Conservation (phyloP, 2,329 filamentous ascomycete genomes). For the Diaporthe humulicola region DNA sequence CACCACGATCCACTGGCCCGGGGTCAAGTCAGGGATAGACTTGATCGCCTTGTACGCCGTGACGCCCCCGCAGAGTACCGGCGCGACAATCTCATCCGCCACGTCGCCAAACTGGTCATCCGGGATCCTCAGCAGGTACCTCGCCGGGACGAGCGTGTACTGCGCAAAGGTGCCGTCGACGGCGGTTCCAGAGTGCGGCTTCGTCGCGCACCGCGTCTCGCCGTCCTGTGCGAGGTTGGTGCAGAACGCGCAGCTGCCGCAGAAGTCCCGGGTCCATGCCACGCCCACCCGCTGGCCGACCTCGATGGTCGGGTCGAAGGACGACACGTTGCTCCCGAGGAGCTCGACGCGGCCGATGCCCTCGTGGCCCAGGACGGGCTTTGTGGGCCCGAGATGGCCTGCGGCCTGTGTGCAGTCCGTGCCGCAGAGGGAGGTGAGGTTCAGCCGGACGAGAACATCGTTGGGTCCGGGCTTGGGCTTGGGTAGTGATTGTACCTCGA, state of each 20-base stretch:
- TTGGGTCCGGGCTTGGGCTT: constrained; percentile 47
- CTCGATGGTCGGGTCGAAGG: constrained; percentile 43
- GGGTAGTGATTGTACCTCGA: constrained; percentile 44
- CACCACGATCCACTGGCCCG: constrained; percentile 54
- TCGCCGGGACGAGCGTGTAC: constrained; percentile 51
- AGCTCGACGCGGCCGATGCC: constrained; percentile 56
- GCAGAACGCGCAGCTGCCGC: constrained; percentile 50
- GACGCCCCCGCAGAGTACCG: constrained; percentile 58
- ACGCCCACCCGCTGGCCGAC: constrained; percentile 55
- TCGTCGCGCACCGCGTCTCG: constrained; percentile 52
- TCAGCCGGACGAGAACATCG: constrained; percentile 52
- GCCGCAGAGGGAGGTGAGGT: constrained; percentile 54
- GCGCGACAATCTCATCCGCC: constrained; percentile 54
- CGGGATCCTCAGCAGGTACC: constrained; percentile 51
- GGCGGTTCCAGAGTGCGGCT: constrained; percentile 50
- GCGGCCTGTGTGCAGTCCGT: constrained; percentile 54
- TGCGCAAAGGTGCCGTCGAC: constrained; percentile 57
- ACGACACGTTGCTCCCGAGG: constrained; percentile 51
- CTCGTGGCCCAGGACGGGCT: constrained; percentile 57
- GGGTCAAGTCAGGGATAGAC: constrained; percentile 44
- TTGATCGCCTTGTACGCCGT: constrained; percentile 59
- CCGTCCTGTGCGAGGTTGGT: constrained; percentile 46
- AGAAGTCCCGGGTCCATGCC: constrained; percentile 55
- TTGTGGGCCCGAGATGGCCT: constrained; percentile 52
- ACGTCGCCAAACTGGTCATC: constrained; percentile 45